A percentile compares a stretch with the other conserved stretches of the same genome.
These are phyloP conservation scores for Haberlea rhodopensis DNA, from an alignment of 257 asterid genomes.

Conservation along the genomic window DNA sequence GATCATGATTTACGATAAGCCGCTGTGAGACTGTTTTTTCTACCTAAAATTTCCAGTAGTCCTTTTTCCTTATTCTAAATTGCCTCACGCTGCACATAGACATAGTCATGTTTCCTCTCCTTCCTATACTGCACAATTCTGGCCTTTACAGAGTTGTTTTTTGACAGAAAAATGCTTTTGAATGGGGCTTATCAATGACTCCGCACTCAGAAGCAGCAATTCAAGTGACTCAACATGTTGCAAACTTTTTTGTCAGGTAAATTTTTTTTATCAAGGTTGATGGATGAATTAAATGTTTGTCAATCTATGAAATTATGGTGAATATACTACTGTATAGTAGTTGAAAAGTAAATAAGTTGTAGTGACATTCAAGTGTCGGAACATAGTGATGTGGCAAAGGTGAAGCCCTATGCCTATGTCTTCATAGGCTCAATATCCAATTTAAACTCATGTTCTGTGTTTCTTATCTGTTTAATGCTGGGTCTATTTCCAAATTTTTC, in stretches of 20 bases:
- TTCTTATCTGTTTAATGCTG: neutral
- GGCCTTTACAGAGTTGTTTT: neutral
- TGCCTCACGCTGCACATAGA: neutral
- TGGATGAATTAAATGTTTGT: neutral
- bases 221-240: conserved; percentile 91
- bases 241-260: conserved; percentile 82
- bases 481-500: neutral
- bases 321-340: neutral
- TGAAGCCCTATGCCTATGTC: neutral
- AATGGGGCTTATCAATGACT: conserved; percentile 82
- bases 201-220: conserved; percentile 96
- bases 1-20: neutral
- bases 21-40: neutral
- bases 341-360: neutral
- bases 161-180: conserved; percentile 91
- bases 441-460: no score
- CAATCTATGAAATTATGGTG: neutral
- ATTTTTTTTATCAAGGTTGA: conserved; percentile 4
- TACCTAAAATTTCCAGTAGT: neutral
- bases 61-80: conserved; percentile 4
- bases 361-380: neutral
- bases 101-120: neutral
- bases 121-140: conserved; percentile 10
- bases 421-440: neutral
- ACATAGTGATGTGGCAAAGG: neutral